These are phyloP conservation scores for Auricularia sp. DNA, from an alignment of 768 basidiomycete genomes.

Conservation along the genomic window DNA sequence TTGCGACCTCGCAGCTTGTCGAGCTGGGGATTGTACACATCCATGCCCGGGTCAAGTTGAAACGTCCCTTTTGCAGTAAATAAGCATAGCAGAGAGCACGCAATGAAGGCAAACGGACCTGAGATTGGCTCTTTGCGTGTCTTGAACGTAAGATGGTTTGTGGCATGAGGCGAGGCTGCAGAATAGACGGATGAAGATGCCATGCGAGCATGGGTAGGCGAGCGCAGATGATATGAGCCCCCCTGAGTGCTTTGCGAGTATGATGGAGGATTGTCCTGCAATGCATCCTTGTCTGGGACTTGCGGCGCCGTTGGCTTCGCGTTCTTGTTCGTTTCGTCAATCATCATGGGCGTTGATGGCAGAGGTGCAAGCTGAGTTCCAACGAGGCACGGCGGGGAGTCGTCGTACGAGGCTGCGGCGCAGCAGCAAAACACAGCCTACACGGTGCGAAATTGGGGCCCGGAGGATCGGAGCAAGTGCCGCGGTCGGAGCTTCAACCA, in stretches of 20 bases:
- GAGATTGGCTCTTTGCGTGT: constrained; percentile 7
- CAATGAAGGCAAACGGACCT: not conserved
- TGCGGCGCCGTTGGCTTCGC: not conserved
- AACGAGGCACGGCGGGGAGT: too few relatives aligned
- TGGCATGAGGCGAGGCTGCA: not conserved
- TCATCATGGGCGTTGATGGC: too few relatives aligned
- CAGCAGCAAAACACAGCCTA: too few relatives aligned
- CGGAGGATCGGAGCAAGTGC: too few relatives aligned
- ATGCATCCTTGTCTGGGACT: not conserved
- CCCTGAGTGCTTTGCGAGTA: not conserved
- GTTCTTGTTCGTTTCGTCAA: not conserved
- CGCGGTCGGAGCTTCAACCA: too few relatives aligned
- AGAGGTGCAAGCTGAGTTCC: too few relatives aligned
- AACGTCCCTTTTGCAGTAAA: not conserved
- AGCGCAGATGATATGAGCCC: not conserved
- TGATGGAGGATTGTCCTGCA: not conserved
- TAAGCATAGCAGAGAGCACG: not conserved
- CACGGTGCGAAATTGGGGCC: too few relatives aligned
- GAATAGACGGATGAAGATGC: not conserved
- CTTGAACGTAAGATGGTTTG: constrained; percentile 6
- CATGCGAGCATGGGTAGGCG: not conserved
- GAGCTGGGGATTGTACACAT: constrained; percentile 3
- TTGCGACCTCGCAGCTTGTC: constrained; percentile 2
- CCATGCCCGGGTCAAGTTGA: constrained; percentile 7
- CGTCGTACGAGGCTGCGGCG: too few relatives aligned